A percentile compares a stretch with the other conserved stretches of the same genome.
These are phyloP conservation scores for Omphalotus guepiniiformis DNA, from an alignment of 768 basidiomycete species.

Conservation along the genomic window DNA sequence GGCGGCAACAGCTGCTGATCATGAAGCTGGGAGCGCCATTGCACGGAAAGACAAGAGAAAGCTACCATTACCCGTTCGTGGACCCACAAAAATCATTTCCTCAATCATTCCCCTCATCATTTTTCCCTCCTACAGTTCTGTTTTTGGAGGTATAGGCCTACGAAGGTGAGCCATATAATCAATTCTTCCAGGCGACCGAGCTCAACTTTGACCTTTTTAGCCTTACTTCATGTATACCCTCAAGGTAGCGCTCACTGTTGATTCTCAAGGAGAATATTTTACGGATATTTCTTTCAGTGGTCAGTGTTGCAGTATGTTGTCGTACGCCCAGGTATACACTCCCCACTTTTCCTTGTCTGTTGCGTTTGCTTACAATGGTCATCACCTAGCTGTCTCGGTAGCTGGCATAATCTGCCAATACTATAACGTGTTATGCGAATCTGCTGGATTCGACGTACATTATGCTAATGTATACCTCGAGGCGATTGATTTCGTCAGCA, in stretches of 20 bases:
- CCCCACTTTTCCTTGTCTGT: neutral
- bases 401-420: conserved; percentile 76
- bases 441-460: conserved; percentile 50
- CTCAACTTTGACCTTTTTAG: conserved; percentile 26
- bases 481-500: conserved; percentile 74
- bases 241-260: conserved; percentile 45
- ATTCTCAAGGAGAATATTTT: neutral
- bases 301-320: conserved; percentile 86
- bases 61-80: conserved; percentile 59
- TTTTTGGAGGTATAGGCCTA: conserved; percentile 77
- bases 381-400: conserved; percentile 48
- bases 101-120: neutral
- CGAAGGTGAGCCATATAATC: conserved; percentile 45
- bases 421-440: conserved; percentile 64
- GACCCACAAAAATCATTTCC: neutral
- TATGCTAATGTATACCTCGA: conserved; percentile 71
- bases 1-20: conserved; percentile 59
- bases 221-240: conserved; percentile 88
- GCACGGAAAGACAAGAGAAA: conserved; percentile 73
- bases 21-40: conserved; percentile 63
- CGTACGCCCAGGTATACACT: conserved; percentile 48
- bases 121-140: conserved; percentile 51
- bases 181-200: neutral
- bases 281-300: conserved; percentile 49
- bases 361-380: conserved; percentile 7